Evolutionary conservation across 306 rosid species (phyloP), one percentile per base, ranked within the genome.

Genomic region (Prunus dulcis): DNA sequence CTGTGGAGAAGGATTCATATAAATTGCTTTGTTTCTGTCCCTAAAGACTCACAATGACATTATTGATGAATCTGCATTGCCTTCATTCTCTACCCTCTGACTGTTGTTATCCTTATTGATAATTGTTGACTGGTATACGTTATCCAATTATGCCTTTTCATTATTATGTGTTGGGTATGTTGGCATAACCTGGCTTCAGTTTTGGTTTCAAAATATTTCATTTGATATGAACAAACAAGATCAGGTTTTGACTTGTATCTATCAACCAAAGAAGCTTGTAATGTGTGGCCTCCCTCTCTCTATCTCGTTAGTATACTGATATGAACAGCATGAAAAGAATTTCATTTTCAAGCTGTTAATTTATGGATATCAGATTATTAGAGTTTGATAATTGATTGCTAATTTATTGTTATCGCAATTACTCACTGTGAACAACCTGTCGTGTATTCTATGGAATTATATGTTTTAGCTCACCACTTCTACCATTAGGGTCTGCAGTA

Each of bases 391-490:
- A 17, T 50, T 51, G 38, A 50, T 11, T 69, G 45, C 49, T 69
- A 19, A 69, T 51, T 25, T 17, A 15, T 49, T 49, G 13, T 15
- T 47, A 50, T 27, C 47, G 18, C 25, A 50, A 28, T n/a, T 69
- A 27, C 43, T 51, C 62, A 18, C 18, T 11, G 12, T 50, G 38
- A 56, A 53, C 17, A 17, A 18, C 27, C 4, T 12, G 53, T 14
- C 60, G 2, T 32, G 46, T 51, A 11, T 27, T 71, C 20, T 53
- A 30, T 14, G 9, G 45, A 4, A 3, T 32, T 71, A 19, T 32
- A 6, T 62, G 27, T 69, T 60, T 73, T 28, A 63, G 18, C 72
- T 83, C 61, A 27, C 34, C 72, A 13, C 66, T 25, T 58, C 25
- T 50, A 3, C 55, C 45, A 22, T 46, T 47, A 71, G 9, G 3